phyloP scores from a whole-genome alignment of 2,329 filamentous ascomycete species.

The Colletotrichum liriopes region DNA sequence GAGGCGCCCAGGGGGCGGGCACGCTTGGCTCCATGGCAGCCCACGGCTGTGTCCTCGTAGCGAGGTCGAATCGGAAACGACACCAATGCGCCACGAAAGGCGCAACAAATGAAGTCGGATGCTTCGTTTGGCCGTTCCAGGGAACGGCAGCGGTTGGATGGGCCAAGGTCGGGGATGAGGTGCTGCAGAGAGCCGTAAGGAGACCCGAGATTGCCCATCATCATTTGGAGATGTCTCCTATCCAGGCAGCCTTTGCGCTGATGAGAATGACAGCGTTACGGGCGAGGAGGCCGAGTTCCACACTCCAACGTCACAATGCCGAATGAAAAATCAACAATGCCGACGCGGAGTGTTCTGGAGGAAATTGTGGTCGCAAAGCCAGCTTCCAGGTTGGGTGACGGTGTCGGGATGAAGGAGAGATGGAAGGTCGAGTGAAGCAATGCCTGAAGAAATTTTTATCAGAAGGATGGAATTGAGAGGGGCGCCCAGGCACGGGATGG shows the following conservation, averaged over 20 bases:
- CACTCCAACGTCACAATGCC: background rate
- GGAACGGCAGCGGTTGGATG: background rate
- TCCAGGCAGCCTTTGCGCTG: background rate
- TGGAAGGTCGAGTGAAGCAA: rapidly evolving
- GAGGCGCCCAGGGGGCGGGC: slow-evolving; percentile 1
- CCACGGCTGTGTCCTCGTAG: background rate
- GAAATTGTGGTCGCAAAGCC: slow-evolving; percentile 11
- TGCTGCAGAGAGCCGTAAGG: slow-evolving; percentile 7
- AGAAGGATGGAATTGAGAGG: background rate
- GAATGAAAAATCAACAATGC: background rate
- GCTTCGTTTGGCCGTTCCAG: slow-evolving; percentile 13
- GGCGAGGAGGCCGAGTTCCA: background rate
- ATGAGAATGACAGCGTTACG: slow-evolving; percentile 21
- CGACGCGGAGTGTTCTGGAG: background rate
- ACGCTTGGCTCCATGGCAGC: background rate
- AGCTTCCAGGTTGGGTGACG: slow-evolving; percentile 3
- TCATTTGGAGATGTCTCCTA: slow-evolving; percentile 26
- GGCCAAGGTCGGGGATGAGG: background rate
- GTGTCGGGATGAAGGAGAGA: slow-evolving; percentile 13
- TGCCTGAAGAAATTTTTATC: slow-evolving; percentile 24
- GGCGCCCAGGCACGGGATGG: slow-evolving; percentile 3
- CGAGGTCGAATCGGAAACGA: slow-evolving; percentile 19
- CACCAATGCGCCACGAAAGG: slow-evolving; percentile 24
- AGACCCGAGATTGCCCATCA: slow-evolving; percentile 27
- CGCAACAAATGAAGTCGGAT: background rate